A percentile compares a stretch with the other conserved stretches of the same genome.
Evolutionary conservation across 2,329 filamentous ascomycete species (phyloP).

Genomic region (Tolypocladium nubicola): DNA sequence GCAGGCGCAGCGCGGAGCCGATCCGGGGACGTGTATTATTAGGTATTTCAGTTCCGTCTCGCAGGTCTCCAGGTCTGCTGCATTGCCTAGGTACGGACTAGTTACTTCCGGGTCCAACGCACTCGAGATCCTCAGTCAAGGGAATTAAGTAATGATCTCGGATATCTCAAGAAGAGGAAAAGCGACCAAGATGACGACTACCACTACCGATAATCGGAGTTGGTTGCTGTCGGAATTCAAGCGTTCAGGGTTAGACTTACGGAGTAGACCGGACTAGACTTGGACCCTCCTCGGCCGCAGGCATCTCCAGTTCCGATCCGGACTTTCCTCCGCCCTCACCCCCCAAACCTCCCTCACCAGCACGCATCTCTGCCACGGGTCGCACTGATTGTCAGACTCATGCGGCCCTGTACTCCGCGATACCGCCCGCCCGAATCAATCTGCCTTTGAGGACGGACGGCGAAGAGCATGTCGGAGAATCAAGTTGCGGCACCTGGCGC

Average conservation of each 20-base stretch:
- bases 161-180: too few relatives aligned
- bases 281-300: background rate
- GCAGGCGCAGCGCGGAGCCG: background rate
- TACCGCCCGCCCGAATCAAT: background rate
- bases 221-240: background rate
- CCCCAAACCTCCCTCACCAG: background rate
- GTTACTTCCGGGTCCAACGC: too few relatives aligned
- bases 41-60: too few relatives aligned
- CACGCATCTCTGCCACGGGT: background rate
- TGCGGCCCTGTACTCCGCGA: background rate
- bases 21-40: background rate
- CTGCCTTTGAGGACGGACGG: background rate
- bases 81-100: too few relatives aligned
- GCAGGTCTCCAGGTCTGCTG: too few relatives aligned
- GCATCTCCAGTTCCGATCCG: background rate
- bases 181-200: too few relatives aligned
- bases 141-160: too few relatives aligned
- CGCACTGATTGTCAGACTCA: background rate
- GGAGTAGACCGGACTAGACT: background rate
- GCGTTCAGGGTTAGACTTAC: background rate
- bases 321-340: background rate
- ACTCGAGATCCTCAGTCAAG: too few relatives aligned
- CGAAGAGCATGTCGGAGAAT: background rate
- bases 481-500: background rate
- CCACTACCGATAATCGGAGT: too few relatives aligned